A percentile compares a stretch with the other conserved stretches of the same genome.
phyloP scores from a whole-genome alignment of 495 filamentous ascomycete genomes.

The Lentithecium fluviatile region DNA sequence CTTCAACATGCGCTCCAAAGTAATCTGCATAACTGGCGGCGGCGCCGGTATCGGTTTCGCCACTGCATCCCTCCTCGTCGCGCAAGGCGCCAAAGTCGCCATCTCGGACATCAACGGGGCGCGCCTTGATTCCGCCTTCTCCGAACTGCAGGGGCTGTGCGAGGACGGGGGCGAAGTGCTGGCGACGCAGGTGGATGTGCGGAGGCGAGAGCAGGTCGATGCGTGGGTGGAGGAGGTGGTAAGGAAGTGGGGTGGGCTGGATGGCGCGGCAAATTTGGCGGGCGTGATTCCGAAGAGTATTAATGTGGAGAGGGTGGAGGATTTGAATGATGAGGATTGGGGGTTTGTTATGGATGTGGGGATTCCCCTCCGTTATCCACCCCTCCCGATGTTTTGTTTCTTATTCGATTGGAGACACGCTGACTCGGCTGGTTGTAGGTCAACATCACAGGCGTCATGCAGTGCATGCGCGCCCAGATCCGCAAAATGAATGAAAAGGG shows the following conservation, averaged over 20 bases:
- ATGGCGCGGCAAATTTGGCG: slow-evolving; percentile 36
- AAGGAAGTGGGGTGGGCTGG: slow-evolving; percentile 39
- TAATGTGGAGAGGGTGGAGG: slow-evolving; percentile 32
- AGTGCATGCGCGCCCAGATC: slow-evolving; percentile 35
- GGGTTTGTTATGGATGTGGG: slow-evolving; percentile 35
- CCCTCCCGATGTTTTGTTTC: too few species aligned
- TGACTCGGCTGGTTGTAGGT: too few species aligned
- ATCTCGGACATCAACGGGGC: slow-evolving; percentile 26
- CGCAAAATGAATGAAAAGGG: slow-evolving; percentile 29
- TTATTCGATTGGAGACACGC: too few species aligned
- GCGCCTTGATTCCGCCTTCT: slow-evolving; percentile 3
- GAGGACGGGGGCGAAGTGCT: slow-evolving; percentile 3
- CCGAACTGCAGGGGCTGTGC: neutral
- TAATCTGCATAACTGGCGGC: slow-evolving; percentile 27
- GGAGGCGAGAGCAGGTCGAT: slow-evolving; percentile 45
- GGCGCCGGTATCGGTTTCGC: slow-evolving; percentile 30
- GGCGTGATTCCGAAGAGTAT: slow-evolving; percentile 34
- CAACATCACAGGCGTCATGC: slow-evolving; percentile 35
- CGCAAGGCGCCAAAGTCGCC: slow-evolving; percentile 30
- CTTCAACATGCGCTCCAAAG: slow-evolving; percentile 26
- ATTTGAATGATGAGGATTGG: slow-evolving; percentile 37
- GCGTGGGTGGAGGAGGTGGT: slow-evolving; percentile 51
- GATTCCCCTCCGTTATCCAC: too few species aligned
- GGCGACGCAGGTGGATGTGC: slow-evolving; percentile 47
- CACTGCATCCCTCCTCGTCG: slow-evolving; percentile 21